phyloP scores from a whole-genome alignment of 2,329 filamentous ascomycete species.

The Beauveria rudraprayagi region DNA sequence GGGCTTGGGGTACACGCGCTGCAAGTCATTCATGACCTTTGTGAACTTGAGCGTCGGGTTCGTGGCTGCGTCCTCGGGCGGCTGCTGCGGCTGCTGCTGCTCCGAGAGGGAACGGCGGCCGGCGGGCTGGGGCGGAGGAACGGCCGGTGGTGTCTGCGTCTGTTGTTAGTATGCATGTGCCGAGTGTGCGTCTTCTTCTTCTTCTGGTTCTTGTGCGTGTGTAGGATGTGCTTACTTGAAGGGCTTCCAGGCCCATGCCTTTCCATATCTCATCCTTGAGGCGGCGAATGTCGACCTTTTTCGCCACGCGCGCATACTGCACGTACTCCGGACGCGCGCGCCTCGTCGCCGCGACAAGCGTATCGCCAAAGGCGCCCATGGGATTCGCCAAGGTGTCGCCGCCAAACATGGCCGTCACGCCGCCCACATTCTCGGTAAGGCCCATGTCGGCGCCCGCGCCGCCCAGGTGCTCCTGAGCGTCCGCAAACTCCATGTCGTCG shows the following conservation, averaged over 20 bases:
- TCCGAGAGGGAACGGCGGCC: conserved; percentile 6
- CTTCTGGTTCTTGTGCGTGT: neutral
- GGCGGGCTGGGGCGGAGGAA: neutral
- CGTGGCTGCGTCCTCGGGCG: conserved; percentile 25
- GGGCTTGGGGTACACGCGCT: conserved; percentile 75
- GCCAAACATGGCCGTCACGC: conserved; percentile 43
- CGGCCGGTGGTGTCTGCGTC: conserved; percentile 2
- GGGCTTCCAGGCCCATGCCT: conserved; percentile 50
- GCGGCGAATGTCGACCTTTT: conserved; percentile 62
- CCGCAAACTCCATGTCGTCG: conserved; percentile 67
- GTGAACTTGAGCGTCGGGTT: conserved; percentile 72
- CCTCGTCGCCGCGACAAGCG: conserved; percentile 57
- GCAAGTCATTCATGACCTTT: conserved; percentile 80
- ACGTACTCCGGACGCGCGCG: conserved; percentile 60
- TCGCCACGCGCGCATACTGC: conserved; percentile 61
- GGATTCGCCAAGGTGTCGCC: conserved; percentile 38
- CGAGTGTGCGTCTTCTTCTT: neutral
- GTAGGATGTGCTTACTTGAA: conserved; percentile 34
- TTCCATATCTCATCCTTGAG: conserved; percentile 66
- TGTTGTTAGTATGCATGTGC: neutral
- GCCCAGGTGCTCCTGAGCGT: conserved; percentile 67
- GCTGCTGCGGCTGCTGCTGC: conserved; percentile 27
- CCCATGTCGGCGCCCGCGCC: conserved; percentile 43
- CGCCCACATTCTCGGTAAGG: conserved; percentile 37
- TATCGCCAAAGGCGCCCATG: conserved; percentile 52